Evolutionary conservation across 768 basidiomycete genomes (phyloP).

Genomic region (Neoboletus magnificus): DNA sequence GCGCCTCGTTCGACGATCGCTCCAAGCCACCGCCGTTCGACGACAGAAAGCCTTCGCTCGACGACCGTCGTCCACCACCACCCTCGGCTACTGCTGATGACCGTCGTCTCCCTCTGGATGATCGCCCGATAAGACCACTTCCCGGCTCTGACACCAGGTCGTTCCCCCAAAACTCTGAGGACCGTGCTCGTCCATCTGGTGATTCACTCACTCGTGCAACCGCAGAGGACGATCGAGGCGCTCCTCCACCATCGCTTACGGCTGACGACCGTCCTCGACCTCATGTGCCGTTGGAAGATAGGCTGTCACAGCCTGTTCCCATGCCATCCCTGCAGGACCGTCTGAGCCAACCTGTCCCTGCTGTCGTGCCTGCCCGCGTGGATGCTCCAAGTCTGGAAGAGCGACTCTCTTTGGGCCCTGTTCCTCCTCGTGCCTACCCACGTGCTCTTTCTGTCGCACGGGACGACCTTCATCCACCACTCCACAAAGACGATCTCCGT

Average conservation of each 20-base stretch:
- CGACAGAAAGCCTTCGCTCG: constrained; percentile 29
- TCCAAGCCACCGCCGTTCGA: constrained; percentile 28
- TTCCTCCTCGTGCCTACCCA: constrained; percentile 21
- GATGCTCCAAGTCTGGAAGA: constrained; percentile 40
- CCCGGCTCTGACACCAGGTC: constrained; percentile 17
- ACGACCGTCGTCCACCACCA: constrained; percentile 27
- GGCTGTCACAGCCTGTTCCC: constrained; percentile 34
- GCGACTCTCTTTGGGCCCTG: constrained; percentile 36
- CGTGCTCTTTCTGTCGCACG: constrained; percentile 31
- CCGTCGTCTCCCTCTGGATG: constrained; percentile 25
- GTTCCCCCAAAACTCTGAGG: constrained; percentile 15
- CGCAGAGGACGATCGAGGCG: constrained; percentile 28
- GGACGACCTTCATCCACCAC: constrained; percentile 34
- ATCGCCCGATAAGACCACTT: constrained; percentile 31
- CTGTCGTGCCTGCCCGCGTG: constrained; percentile 13
- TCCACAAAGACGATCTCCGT: constrained; percentile 29
- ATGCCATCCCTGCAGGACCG: constrained; percentile 38
- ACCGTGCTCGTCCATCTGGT: constrained; percentile 17
- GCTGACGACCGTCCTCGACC: constrained; percentile 29
- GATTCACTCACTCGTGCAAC: constrained; percentile 19
- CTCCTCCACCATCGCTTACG: constrained; percentile 14
- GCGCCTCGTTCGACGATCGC: constrained; percentile 19
- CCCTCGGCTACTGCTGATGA: background rate
- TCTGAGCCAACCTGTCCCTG: constrained; percentile 31
- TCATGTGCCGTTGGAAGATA: constrained; percentile 36